Base-by-base conservation (phyloP, 2,329 filamentous ascomycete species). In the Tothia fuscella region DNA sequence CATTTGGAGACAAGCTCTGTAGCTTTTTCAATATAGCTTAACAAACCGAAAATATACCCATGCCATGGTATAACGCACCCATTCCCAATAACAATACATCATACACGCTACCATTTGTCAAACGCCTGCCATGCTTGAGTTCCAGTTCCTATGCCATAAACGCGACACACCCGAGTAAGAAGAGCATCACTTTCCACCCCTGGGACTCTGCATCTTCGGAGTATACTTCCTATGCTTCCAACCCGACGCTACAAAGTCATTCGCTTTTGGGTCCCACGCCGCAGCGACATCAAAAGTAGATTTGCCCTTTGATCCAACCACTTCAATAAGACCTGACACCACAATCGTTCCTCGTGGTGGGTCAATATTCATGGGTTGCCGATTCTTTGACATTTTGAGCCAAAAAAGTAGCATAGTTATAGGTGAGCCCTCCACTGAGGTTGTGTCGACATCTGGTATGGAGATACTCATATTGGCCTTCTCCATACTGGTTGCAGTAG, bases 321-420 rank as follows among this genome's bases (percentile, higher is more conserved):
- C 49, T 43, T 70, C 65, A 2, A 72, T 54, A 25, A 69, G 42
- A 3, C 67, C 68, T 2, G 56, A 52, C 10, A 71, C 59, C 0
- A 63, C 45, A 39, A 70, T 60, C 3, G 56, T 59, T 3, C 68
- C 68, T 10, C 66, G 58, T 4, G 68, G 66, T 1, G 61, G 52
- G 26, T 63, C 56, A 5, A 52, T 42, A 14, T 31, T 45, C 26
- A 10, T 25, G 14, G 10, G 16, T 4, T 28, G 12, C 17, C 28
- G 40, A 25, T 42, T 7, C 13, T 44, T 35, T 20, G 16, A 22
- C 22, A 38, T 13, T 6, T 31, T 33, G 10, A 20, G 37, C 38
- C 43, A 14, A 44, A 45, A 45, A 16, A 37, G 17, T 14, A 4
- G 22, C 14, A 32, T 17, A 12, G 36, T 33, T 6, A 40, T 14